Percentiles rank a stretch among this genome's conserved stretches.
Conservation (phyloP, 1,284 basidiomycete species). For the Mycena citricolor region DNA sequence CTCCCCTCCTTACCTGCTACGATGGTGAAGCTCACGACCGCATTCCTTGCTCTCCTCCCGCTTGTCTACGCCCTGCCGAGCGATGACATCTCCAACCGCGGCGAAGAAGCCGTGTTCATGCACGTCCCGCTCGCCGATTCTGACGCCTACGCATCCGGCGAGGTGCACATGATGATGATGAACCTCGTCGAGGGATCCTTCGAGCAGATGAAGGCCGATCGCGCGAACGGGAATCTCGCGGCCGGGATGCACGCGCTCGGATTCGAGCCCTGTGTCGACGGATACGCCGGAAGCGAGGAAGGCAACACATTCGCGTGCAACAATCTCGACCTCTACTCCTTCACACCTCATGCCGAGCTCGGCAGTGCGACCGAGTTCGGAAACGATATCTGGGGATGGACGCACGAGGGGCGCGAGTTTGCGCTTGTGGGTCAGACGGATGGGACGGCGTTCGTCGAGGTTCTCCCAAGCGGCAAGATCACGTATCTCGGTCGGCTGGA, state of each 20-base stretch:
- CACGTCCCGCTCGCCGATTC: conserved; percentile 19
- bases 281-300: conserved; percentile 19
- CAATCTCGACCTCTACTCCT: conserved; percentile 22
- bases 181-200: conserved; percentile 11
- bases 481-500: conserved; percentile 16
- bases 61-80: conserved; percentile 3
- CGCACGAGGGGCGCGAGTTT: conserved; percentile 17
- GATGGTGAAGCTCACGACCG: conserved; percentile 5
- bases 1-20: too few relatives aligned
- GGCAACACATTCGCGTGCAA: conserved; percentile 18
- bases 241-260: conserved; percentile 10
- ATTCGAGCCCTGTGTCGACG: conserved; percentile 18
- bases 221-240: conserved; percentile 7
- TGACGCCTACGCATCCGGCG: conserved; percentile 20
- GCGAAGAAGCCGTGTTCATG: conserved; percentile 17
- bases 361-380: conserved; percentile 16
- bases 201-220: conserved; percentile 12
- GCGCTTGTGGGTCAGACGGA: conserved; percentile 16
- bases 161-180: conserved; percentile 22
- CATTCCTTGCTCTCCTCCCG: conserved; percentile 7
- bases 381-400: conserved; percentile 24
- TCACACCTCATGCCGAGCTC: conserved; percentile 20
- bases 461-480: conserved; percentile 14
- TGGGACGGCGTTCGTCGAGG: conserved; percentile 21
- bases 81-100: conserved; percentile 11